phyloP scores from a whole-genome alignment of 2,329 filamentous ascomycete species.

The Pyrenophora teres region DNA sequence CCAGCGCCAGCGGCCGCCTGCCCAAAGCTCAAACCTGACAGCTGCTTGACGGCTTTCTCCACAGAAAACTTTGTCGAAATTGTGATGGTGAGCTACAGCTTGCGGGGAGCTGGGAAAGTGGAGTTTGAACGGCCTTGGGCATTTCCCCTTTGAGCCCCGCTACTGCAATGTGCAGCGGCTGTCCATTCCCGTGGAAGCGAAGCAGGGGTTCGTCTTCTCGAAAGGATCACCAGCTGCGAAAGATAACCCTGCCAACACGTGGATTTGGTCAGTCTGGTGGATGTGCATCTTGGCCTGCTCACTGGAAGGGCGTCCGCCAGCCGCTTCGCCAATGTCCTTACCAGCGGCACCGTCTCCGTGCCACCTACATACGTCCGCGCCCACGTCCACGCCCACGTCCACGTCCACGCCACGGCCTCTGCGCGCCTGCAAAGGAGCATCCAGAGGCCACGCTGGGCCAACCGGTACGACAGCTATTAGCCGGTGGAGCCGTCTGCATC shows the following conservation, averaged over 20 bases:
- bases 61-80: slow-evolving; percentile 40
- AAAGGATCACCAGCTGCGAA: slow-evolving; percentile 35
- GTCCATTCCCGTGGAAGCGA: slow-evolving; percentile 46
- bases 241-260: slow-evolving; percentile 45
- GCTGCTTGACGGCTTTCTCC: slow-evolving; percentile 27
- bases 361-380: slow-evolving; percentile 10
- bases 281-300: slow-evolving; percentile 31
- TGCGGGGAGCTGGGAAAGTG: slow-evolving; percentile 48
- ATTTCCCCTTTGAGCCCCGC: slow-evolving; percentile 31
- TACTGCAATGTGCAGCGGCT: slow-evolving; percentile 45
- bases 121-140: slow-evolving; percentile 33
- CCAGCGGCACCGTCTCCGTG: slow-evolving; percentile 18
- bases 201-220: slow-evolving; percentile 31
- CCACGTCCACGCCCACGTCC: too few relatives aligned
- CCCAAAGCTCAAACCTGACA: slow-evolving; percentile 19
- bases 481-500: slow-evolving; percentile 27
- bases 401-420: slow-evolving; percentile 14
- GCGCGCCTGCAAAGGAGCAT: slow-evolving; percentile 11
- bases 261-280: slow-evolving; percentile 30
- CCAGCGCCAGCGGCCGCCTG: not conserved
- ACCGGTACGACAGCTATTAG: slow-evolving; percentile 33
- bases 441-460: slow-evolving; percentile 17
- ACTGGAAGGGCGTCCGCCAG: slow-evolving; percentile 31
- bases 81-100: slow-evolving; percentile 36
- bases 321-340: slow-evolving; percentile 12